Evolutionary conservation across 2,329 filamentous ascomycete genomes (phyloP).

Genomic region (Pestalotiopsis sp.): DNA sequence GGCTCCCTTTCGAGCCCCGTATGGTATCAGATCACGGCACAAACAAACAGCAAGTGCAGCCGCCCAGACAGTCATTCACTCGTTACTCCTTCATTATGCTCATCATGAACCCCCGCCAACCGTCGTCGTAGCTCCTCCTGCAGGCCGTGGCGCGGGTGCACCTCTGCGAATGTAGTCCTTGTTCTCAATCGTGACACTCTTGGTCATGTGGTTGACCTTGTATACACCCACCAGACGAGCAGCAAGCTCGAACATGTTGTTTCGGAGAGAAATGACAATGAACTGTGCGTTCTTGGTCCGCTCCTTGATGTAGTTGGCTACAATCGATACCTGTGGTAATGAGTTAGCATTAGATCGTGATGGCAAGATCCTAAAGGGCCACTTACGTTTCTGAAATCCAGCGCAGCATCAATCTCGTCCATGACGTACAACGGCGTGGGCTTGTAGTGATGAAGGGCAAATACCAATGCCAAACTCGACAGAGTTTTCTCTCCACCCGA

Average conservation of each 20-base stretch:
- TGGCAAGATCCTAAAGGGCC: neutral
- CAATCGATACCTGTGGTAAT: slow-evolving; percentile 77
- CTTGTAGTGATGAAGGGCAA: slow-evolving; percentile 96
- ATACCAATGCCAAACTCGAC: slow-evolving; percentile 90
- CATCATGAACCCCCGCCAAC: neutral
- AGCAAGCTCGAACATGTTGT: slow-evolving; percentile 99
- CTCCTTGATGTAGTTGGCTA: slow-evolving; percentile 98
- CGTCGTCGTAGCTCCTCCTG: neutral
- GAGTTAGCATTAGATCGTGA: neutral
- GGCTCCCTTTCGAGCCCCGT: neutral
- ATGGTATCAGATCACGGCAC: neutral
- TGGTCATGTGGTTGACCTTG: slow-evolving; percentile 99
- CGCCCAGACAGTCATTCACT: neutral
- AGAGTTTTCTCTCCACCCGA: slow-evolving; percentile 97
- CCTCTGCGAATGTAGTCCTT: slow-evolving; percentile 64
- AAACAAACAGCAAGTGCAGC: neutral
- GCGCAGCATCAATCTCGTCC: slow-evolving; percentile 97
- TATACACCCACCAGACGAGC: slow-evolving; percentile 93
- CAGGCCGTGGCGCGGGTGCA: slow-evolving; percentile 17
- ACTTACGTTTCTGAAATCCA: slow-evolving; percentile 97
- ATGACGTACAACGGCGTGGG: slow-evolving; percentile 98
- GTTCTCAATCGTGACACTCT: slow-evolving; percentile 88
- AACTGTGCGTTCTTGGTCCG: slow-evolving; percentile 99
- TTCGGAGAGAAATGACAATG: slow-evolving; percentile 94
- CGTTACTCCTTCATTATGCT: slow-evolving; percentile 2